Evolutionary conservation across 1,139 yeast genomes (phyloP), one percentile per base, ranked within the genome.

Genomic region (Scheffersomyces illinoinensis): DNA sequence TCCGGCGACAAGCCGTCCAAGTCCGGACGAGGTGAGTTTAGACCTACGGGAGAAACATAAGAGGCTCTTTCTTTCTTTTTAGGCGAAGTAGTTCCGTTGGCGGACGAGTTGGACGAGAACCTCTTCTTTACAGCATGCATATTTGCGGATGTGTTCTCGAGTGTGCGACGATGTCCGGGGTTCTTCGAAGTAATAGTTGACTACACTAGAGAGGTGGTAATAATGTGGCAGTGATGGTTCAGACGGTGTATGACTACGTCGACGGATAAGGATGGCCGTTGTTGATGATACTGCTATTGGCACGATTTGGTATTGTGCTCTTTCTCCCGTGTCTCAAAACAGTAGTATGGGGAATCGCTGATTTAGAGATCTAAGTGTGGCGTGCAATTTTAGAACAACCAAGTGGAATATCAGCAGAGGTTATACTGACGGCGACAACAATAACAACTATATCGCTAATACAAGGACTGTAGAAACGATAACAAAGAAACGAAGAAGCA

Each of bases 1-100:
- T 89, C 96, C 0, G 93, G 93, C n/a, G 83, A 77, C 48, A 80
- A 65, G 14, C 71, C 78, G 23, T 72, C 77, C 24, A 58, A 51
- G 12, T 56, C 61, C 10, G 53, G 33, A 8, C 49, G 51, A 4
- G 53, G 53, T 19, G 54, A 20, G 19, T 21, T 20, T 21, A 48
- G 24, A 6, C 51, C 51, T n/a, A 57, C 52, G 17, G 55, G 19
- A 46, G 57, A 47, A 43, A 55, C 43, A n/a, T 24, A 24, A 23
- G 60, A 56, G 17, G 65, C 58, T 21, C 52, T 23, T 17, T 51
- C 57, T 18, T 51, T 58, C 56, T 59, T 56, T 52, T 59, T 59
- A 20, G 66, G 64, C 18, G 66, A 60, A 6, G 47, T 20, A 24
- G 26, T 48, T 48, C 51, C 51, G 50, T 56, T 56, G 24, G 61